Percentiles rank a stretch among this genome's conserved stretches.
These are phyloP conservation scores for Sordariomycetes sp. DNA, from an alignment of 2,329 filamentous ascomycete genomes.

Conservation along the genomic window DNA sequence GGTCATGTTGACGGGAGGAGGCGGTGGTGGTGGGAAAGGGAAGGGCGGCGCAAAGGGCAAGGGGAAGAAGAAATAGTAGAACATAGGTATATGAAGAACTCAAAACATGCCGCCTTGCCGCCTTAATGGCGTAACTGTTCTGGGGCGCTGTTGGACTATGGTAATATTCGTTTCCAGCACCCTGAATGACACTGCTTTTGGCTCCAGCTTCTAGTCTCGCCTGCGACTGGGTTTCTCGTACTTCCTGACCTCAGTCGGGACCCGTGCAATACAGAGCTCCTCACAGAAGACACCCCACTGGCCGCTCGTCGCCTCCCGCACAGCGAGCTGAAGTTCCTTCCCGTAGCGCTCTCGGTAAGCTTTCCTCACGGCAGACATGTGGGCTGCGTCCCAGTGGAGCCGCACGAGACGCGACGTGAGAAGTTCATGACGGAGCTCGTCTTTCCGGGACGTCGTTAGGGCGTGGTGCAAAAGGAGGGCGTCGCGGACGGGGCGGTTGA, in stretches of 20 bases:
- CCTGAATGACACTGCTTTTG: no score
- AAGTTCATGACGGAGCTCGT: constrained; percentile 70
- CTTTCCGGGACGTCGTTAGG: constrained; percentile 62
- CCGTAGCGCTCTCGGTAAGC: constrained; percentile 75
- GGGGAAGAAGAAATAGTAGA: constrained; percentile 16
- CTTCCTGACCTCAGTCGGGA: constrained; percentile 49
- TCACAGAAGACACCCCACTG: constrained; percentile 73
- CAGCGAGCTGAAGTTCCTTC: constrained; percentile 63
- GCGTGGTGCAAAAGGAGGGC: constrained; percentile 87
- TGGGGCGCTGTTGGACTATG: no score
- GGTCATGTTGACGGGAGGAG: constrained; percentile 62
- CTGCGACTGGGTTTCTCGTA: no score
- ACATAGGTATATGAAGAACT: background rate
- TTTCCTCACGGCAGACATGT: constrained; percentile 69
- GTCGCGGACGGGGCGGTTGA: constrained; percentile 91
- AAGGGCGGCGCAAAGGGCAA: constrained; percentile 27
- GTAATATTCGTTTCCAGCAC: no score
- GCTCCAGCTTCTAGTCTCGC: no score
- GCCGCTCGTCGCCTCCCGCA: constrained; percentile 66
- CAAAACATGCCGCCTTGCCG: background rate
- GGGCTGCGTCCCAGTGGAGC: constrained; percentile 83
- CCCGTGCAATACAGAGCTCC: constrained; percentile 55
- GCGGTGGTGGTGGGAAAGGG: constrained; percentile 28
- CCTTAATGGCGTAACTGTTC: no score
- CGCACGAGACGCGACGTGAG: constrained; percentile 82